Percentiles rank a stretch among this genome's conserved stretches.
These are phyloP conservation scores for Scutellaria barbata DNA, from an alignment of 257 asterid genomes.

Conservation along the genomic window DNA sequence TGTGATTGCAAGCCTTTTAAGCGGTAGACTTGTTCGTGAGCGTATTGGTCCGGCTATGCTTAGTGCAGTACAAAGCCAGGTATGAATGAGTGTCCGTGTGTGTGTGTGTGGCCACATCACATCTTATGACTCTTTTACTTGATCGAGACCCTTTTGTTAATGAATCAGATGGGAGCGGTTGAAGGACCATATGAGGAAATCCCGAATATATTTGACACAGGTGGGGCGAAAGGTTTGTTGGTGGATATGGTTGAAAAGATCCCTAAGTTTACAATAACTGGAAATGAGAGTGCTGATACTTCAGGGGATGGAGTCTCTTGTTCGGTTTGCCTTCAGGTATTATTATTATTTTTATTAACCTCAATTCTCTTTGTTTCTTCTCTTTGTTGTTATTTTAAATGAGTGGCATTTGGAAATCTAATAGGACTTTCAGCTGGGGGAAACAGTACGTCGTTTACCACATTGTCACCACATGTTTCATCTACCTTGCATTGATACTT, in stretches of 20 bases:
- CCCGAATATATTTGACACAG: constrained; percentile 83
- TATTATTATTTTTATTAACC: neutral
- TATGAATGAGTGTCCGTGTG: constrained; percentile 23
- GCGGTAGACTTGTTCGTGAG: constrained; percentile 97
- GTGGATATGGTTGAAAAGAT: constrained; percentile 85
- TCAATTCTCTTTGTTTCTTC: neutral
- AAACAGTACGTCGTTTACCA: constrained; percentile 84
- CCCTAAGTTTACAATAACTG: constrained; percentile 69
- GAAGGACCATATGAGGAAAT: constrained; percentile 77
- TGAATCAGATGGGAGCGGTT: constrained; percentile 86
- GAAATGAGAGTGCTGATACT: constrained; percentile 61
- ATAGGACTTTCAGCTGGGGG: constrained; percentile 89
- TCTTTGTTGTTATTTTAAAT: constrained; percentile 8
- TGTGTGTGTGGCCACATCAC: neutral
- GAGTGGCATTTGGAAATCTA: constrained; percentile 9
- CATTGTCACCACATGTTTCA: constrained; percentile 94
- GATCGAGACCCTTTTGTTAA: constrained; percentile 7
- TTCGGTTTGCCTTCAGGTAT: constrained; percentile 98
- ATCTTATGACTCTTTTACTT: constrained; percentile 14
- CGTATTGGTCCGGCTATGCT: constrained; percentile 99
- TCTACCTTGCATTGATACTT: constrained; percentile 90
- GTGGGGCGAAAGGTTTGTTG: constrained; percentile 89
- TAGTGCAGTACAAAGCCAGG: constrained; percentile 99
- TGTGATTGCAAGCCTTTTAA: constrained; percentile 86
- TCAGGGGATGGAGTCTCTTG: constrained; percentile 88